These are phyloP conservation scores for Sicyos baderoa DNA, from an alignment of 306 rosid species.

Conservation along the genomic window DNA sequence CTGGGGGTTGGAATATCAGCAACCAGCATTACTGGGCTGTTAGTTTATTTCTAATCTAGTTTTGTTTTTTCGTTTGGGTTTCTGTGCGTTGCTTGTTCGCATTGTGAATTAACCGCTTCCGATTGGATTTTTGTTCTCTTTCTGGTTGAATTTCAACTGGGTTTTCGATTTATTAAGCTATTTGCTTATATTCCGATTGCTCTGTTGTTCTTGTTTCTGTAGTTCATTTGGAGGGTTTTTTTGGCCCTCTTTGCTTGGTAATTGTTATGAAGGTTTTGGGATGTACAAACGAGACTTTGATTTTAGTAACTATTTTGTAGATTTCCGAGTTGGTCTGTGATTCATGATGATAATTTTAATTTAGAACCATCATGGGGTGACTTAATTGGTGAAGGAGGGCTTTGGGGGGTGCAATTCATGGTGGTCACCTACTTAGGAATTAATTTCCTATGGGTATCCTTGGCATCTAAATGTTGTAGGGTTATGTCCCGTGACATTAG, in stretches of 20 bases:
- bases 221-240: neutral
- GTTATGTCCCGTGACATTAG: no score
- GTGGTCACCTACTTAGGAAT: no score
- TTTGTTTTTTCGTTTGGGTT: neutral
- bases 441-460: no score
- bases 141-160: neutral
- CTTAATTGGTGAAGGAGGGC: no score
- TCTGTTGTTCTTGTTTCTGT: neutral
- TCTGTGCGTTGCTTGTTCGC: neutral
- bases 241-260: neutral
- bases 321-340: neutral
- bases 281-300: neutral
- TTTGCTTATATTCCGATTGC: neutral
- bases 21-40: constrained; percentile 61
- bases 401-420: no score
- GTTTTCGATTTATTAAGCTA: neutral
- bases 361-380: no score
- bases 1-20: constrained; percentile 64
- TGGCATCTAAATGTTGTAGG: no score
- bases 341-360: neutral
- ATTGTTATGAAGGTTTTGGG: neutral
- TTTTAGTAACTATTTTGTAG: neutral
- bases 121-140: neutral
- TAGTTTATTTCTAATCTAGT: constrained; percentile 16
- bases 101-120: neutral